Conservation (phyloP, 208 protist genomes). For the Herpetomonas muscarum region DNA sequence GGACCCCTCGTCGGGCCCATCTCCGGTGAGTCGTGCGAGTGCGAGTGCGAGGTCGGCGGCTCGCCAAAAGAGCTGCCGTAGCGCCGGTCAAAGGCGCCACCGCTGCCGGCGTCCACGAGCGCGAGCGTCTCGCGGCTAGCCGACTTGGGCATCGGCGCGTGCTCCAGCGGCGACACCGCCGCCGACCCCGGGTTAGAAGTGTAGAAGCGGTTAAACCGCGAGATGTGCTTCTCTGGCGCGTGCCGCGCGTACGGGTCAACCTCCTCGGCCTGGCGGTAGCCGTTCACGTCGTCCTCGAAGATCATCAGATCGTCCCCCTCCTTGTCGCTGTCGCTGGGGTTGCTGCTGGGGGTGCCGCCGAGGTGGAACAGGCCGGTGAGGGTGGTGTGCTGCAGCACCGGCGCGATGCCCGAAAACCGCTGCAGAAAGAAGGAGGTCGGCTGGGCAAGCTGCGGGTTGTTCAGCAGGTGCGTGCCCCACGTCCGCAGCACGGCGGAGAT, state of each 20-base stretch:
- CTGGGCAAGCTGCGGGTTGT: conserved; percentile 50
- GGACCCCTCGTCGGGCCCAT: too few species aligned
- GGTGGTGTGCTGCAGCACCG: conserved; percentile 36
- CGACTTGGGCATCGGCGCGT: background rate
- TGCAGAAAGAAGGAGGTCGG: conserved; percentile 69
- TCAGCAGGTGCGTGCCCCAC: conserved; percentile 68
- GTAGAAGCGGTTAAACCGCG: conserved; percentile 39
- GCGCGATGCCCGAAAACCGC: conserved; percentile 55
- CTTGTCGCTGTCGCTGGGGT: conserved; percentile 10
- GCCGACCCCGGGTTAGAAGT: conserved; percentile 11
- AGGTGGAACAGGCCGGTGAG: conserved; percentile 21
- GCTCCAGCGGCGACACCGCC: background rate
- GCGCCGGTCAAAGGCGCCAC: too few species aligned
- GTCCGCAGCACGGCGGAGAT: conserved; percentile 49
- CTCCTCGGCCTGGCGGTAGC: conserved; percentile 4
- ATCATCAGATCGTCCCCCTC: too few species aligned
- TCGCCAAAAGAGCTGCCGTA: too few species aligned
- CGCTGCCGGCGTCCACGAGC: too few species aligned
- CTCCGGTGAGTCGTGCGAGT: too few species aligned
- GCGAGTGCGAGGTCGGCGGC: too few species aligned
- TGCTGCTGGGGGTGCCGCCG: conserved; percentile 8
- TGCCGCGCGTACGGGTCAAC: conserved; percentile 3
- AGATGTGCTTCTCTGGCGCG: conserved; percentile 6
- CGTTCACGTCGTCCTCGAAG: conserved; percentile 15
- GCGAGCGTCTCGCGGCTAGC: background rate